Evolutionary conservation across 2,329 filamentous ascomycete species (phyloP).

Genomic region (Neonectria punicea): DNA sequence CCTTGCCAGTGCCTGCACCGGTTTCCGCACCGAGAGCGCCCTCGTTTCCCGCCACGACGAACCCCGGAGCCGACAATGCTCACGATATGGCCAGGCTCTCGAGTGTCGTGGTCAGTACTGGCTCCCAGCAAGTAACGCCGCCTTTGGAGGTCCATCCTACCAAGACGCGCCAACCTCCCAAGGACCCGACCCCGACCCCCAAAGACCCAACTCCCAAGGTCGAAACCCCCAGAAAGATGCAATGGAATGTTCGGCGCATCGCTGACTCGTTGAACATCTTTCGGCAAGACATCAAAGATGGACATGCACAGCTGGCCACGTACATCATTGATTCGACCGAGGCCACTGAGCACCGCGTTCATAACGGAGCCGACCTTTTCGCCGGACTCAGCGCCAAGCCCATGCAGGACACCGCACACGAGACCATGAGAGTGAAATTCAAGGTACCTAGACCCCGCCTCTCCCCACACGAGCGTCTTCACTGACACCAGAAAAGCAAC

Average conservation of each 20-base stretch:
- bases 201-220: too few relatives aligned
- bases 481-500: slow-evolving; percentile 34
- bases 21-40: background rate
- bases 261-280: slow-evolving; percentile 53
- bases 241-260: slow-evolving; percentile 58
- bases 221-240: slow-evolving; percentile 36
- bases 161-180: slow-evolving; percentile 23
- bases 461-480: background rate
- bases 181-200: slow-evolving; percentile 7
- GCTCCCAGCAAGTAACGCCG: slow-evolving; percentile 41
- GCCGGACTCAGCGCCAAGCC: slow-evolving; percentile 53
- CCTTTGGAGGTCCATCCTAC: slow-evolving; percentile 27
- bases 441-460: slow-evolving; percentile 53
- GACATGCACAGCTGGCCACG: slow-evolving; percentile 57
- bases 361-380: slow-evolving; percentile 60
- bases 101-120: slow-evolving; percentile 30
- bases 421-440: slow-evolving; percentile 60
- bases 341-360: slow-evolving; percentile 51
- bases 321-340: slow-evolving; percentile 59
- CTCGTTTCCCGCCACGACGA: slow-evolving; percentile 15
- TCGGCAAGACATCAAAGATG: slow-evolving; percentile 56
- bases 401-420: slow-evolving; percentile 48
- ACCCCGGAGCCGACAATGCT: slow-evolving; percentile 29
- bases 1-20: background rate
- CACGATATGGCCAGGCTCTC: slow-evolving; percentile 39